phyloP scores from a whole-genome alignment of 352 stramenopile species.

The Globisporangium alternatum region DNA sequence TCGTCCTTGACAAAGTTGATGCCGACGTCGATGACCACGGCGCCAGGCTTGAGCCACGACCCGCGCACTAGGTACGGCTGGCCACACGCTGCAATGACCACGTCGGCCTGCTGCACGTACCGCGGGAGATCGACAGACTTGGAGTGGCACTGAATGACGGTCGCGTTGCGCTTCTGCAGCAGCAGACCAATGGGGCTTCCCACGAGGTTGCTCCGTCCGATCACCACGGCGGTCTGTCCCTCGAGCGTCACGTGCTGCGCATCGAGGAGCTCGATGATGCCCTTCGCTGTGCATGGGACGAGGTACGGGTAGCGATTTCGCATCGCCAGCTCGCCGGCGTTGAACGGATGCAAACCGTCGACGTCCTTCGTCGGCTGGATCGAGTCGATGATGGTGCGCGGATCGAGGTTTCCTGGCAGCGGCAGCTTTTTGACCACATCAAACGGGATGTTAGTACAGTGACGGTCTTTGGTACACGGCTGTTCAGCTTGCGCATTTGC shows the following conservation, averaged over 20 bases:
- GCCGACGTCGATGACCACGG: constrained; percentile 98
- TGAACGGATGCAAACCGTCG: constrained; percentile 97
- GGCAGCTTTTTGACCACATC: constrained; percentile 63
- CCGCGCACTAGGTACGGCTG: constrained; percentile 93
- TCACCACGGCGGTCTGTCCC: constrained; percentile 95
- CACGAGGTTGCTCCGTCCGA: constrained; percentile 98
- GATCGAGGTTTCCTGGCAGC: constrained; percentile 92
- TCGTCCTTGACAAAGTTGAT: constrained; percentile 96
- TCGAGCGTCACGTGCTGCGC: constrained; percentile 79
- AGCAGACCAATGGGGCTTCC: constrained; percentile 95
- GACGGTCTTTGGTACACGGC: neutral
- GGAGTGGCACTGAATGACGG: constrained; percentile 98
- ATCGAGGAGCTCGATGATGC: constrained; percentile 96
- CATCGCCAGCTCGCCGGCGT: constrained; percentile 92
- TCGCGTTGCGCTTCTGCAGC: constrained; percentile 95
- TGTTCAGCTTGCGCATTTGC: neutral
- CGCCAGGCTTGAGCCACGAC: constrained; percentile 96
- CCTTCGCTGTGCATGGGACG: constrained; percentile 97
- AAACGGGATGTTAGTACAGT: neutral
- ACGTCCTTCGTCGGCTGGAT: constrained; percentile 97
- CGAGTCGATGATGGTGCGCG: constrained; percentile 90
- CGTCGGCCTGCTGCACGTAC: constrained; percentile 92
- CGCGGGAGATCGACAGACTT: constrained; percentile 87
- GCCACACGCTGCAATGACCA: constrained; percentile 96
- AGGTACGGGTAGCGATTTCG: constrained; percentile 83